Evolutionary conservation across 805 yeast species (phyloP).

Genomic region (Diddensiella transvaalensis): DNA sequence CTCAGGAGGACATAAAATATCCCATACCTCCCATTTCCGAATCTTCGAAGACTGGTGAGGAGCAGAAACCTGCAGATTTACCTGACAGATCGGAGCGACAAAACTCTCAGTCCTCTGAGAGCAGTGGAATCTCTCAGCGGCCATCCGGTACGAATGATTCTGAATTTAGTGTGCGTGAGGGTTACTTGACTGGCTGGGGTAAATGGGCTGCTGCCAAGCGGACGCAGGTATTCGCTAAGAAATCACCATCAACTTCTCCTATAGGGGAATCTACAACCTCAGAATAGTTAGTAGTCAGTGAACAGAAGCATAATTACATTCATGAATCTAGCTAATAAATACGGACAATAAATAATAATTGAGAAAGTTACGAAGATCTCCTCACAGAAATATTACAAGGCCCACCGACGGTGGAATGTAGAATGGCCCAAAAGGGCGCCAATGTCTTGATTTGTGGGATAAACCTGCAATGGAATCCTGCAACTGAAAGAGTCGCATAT

Average conservation of each 20-base stretch:
- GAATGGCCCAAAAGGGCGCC: slow-evolving; percentile 42
- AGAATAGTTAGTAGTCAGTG: background rate
- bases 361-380: background rate
- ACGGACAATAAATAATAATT: background rate
- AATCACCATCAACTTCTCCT: background rate
- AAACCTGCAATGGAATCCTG: slow-evolving; percentile 42
- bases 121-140: background rate
- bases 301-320: background rate
- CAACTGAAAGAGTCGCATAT: slow-evolving; percentile 35
- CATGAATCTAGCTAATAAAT: background rate
- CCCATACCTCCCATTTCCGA: background rate
- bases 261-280: background rate
- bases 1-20: background rate
- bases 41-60: background rate
- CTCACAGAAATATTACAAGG: slow-evolving; percentile 5
- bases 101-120: background rate
- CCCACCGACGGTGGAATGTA: slow-evolving; percentile 13
- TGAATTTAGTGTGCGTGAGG: slow-evolving; percentile 1
- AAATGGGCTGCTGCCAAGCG: slow-evolving; percentile 20
- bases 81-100: background rate
- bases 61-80: background rate
- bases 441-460: slow-evolving; percentile 45
- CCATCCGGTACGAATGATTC: background rate
- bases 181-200: slow-evolving; percentile 20
- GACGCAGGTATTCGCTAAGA: slow-evolving; percentile 7